Evolutionary conservation across 306 rosid genomes (phyloP).

Genomic region (Echinosophora koreensis): DNA sequence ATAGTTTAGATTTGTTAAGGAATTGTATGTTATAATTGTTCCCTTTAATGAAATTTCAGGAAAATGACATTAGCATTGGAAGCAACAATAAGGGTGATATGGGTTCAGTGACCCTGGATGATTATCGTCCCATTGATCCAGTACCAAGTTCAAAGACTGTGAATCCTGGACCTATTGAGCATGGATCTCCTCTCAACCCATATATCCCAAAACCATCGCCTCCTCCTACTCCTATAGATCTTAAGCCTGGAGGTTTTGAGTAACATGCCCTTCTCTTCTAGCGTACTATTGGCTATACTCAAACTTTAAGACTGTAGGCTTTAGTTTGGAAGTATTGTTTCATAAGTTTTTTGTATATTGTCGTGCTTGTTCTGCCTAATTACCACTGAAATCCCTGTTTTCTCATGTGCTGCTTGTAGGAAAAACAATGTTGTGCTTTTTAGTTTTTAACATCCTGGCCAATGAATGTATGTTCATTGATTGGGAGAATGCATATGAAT

Average conservation of each 20-base stretch:
- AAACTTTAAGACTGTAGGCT: background rate
- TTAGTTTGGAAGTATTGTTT: background rate
- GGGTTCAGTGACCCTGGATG: constrained; percentile 53
- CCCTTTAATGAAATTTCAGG: constrained; percentile 48
- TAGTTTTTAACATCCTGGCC: background rate
- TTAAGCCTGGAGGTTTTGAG: constrained; percentile 29
- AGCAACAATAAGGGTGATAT: constrained; percentile 4
- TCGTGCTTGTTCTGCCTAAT: background rate
- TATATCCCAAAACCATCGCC: constrained; percentile 66
- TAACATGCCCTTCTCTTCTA: background rate
- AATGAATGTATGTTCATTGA: background rate
- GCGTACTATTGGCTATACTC: constrained; percentile 36
- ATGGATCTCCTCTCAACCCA: constrained; percentile 62
- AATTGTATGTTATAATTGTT: constrained; percentile 2
- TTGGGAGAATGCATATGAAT: background rate
- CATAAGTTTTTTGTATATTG: background rate
- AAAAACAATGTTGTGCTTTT: background rate
- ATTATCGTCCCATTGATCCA: constrained; percentile 65
- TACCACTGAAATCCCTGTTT: background rate
- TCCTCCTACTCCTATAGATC: constrained; percentile 40
- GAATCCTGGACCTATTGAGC: constrained; percentile 70
- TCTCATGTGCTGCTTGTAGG: background rate
- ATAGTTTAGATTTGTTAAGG: background rate
- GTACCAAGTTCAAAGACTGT: constrained; percentile 62
- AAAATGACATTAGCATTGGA: constrained; percentile 19